Evolutionary conservation across 345 rosid genomes (phyloP), one percentile per base, ranked within the genome.

Genomic region (Linum lewisii): DNA sequence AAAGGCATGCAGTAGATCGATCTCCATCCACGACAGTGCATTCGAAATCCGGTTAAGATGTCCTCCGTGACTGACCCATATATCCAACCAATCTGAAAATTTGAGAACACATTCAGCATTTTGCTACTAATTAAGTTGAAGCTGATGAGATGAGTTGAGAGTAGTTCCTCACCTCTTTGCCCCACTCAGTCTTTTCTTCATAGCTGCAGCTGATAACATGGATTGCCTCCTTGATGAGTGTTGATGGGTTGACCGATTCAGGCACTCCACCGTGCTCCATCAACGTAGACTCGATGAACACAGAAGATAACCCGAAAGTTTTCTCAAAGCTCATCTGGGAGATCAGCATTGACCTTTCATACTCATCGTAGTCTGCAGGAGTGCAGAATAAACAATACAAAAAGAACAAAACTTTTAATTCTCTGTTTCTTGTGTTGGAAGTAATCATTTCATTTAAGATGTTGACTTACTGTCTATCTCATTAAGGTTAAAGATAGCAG

Each of bases 21-120:
- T 66, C 99, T 82, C 99, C 99, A 93, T 77, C 97, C 97, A 6
- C 99, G 85, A 69, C 99, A 93, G 63, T 93, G 97, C 97, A 93
- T 93, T 81, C 85, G 89, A 77, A 89, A 93, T 60, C 99, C 99
- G 3, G 95, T 86, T 67, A 93, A 75, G 73, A 93, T 93, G 61
- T 92, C 98, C 69, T 92, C 98, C 0, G 98, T 92, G 42, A 93
- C 81, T 34, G 99, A 86, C 36, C 99, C 99, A 1, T 93, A 93
- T 57, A 93, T 93, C 99, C 99, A 93, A 36, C 97, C 99, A 18
- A 93, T 93, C 99, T 93, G 45, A 23, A 21, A 54, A 23, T 1
- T 4, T 21, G 29, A 5, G 16, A 13, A 54, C 6, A 54, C 55
- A 51, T 8, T 21, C 26, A 20, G 26, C 16, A 54, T 54, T 15